These are phyloP conservation scores for Hypoxylon lenormandii DNA, from an alignment of 495 filamentous ascomycete species.

Conservation along the genomic window DNA sequence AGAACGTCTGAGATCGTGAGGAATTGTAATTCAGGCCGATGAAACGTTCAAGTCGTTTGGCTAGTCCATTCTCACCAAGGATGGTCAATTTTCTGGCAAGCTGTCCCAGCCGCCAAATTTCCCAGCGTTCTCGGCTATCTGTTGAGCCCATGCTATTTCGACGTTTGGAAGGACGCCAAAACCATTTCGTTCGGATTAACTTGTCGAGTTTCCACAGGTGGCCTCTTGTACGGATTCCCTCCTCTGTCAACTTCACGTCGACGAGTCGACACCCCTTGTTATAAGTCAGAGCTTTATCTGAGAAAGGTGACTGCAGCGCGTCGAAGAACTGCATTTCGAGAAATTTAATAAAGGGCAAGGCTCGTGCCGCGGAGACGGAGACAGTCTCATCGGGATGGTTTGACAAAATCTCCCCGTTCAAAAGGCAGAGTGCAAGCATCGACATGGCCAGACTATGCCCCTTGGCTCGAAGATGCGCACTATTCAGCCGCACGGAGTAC, in stretches of 20 bases:
- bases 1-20: neutral
- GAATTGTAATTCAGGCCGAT: neutral
- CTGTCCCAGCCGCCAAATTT: neutral
- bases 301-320: neutral
- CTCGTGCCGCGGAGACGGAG: neutral
- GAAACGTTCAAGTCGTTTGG: neutral
- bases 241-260: slow-evolving; percentile 19
- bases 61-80: neutral
- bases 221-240: slow-evolving; percentile 18
- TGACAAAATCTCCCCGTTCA: slow-evolving; percentile 46
- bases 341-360: neutral
- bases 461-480: slow-evolving; percentile 6
- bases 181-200: neutral
- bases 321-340: neutral
- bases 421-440: slow-evolving; percentile 43
- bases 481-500: slow-evolving; percentile 41
- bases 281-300: slow-evolving; percentile 9
- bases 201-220: slow-evolving; percentile 10
- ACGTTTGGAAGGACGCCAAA: neutral
- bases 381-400: neutral
- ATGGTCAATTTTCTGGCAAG: neutral
- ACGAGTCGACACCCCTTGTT: slow-evolving; percentile 30
- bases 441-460: slow-evolving; percentile 44
- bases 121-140: neutral
- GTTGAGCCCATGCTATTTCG: neutral